Percentiles rank a stretch among this genome's conserved stretches.
Evolutionary conservation across 2,329 filamentous ascomycete genomes (phyloP).

Genomic region (Cladosporium sp.): DNA sequence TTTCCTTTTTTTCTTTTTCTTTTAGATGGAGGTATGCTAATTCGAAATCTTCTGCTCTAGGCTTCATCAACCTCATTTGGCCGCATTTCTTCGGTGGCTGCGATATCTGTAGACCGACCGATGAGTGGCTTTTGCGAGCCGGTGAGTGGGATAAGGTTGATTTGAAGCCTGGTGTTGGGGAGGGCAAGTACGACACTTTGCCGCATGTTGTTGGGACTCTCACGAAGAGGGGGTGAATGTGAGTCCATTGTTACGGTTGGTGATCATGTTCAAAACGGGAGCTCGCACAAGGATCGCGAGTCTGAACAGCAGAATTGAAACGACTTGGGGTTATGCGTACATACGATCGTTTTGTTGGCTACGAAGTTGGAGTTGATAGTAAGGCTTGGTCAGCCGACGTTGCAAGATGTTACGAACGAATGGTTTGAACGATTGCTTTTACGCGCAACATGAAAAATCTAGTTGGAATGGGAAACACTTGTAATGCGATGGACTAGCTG

Average conservation of each 20-base stretch:
- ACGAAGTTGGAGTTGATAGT: background rate
- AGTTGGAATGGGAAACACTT: too few relatives aligned
- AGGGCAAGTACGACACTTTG: conserved; percentile 38
- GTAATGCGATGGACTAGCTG: too few relatives aligned
- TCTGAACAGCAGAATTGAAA: background rate
- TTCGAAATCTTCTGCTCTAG: conserved; percentile 21
- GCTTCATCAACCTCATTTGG: conserved; percentile 36
- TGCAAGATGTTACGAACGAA: background rate
- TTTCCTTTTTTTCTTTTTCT: background rate
- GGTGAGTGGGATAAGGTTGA: conserved; percentile 39
- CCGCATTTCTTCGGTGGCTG: conserved; percentile 39
- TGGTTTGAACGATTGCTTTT: background rate
- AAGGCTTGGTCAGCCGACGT: background rate
- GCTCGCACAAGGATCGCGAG: background rate
- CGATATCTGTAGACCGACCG: conserved; percentile 37
- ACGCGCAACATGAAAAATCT: too few relatives aligned
- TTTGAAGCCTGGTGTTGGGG: conserved; percentile 31
- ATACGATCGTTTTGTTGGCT: background rate
- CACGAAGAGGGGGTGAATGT: conserved; percentile 27
- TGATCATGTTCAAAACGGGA: background rate
- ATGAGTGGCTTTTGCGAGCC: conserved; percentile 37
- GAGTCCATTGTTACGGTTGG: background rate
- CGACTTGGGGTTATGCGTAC: background rate
- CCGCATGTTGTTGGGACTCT: conserved; percentile 38
- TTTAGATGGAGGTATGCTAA: too few relatives aligned